These are phyloP conservation scores for Yarrowia alimentaria DNA, from an alignment of 805 yeast species.

Conservation along the genomic window DNA sequence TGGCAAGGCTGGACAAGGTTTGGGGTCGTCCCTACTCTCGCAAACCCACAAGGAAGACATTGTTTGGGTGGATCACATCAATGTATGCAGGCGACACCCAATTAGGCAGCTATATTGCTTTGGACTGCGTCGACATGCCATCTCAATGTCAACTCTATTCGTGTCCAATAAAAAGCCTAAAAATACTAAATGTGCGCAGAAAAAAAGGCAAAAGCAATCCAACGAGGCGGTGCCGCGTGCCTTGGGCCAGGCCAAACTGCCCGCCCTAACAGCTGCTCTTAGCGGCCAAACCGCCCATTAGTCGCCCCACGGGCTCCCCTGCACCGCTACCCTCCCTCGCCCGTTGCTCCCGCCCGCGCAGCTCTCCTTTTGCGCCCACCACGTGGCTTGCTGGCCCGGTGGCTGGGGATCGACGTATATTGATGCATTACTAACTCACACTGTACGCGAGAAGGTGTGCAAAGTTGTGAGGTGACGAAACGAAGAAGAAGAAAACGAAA, in stretches of 20 bases:
- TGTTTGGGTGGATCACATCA: slow-evolving; percentile 26
- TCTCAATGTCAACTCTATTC: slow-evolving; percentile 2
- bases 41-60: slow-evolving; percentile 13
- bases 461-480: not conserved
- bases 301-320: too few species aligned
- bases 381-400: not conserved
- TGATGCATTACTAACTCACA: not conserved
- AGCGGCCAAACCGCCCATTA: too few species aligned
- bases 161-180: too few species aligned
- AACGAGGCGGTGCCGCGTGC: not conserved
- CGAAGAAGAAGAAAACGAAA: not conserved
- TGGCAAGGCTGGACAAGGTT: too few species aligned
- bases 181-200: too few species aligned
- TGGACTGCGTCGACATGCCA: slow-evolving; percentile 25
- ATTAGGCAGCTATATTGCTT: slow-evolving; percentile 28
- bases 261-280: too few species aligned
- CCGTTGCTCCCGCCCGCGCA: too few species aligned
- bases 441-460: not conserved
- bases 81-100: slow-evolving; percentile 18
- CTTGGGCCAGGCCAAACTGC: too few species aligned
- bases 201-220: too few species aligned
- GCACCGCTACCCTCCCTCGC: too few species aligned
- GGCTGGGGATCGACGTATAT: not conserved
- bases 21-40: too few species aligned
- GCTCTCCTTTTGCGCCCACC: too few species aligned